Evolutionary conservation across 495 filamentous ascomycete genomes (phyloP), one percentile per base, ranked within the genome.

Genomic region (Podospora pseudopauciseta): DNA sequence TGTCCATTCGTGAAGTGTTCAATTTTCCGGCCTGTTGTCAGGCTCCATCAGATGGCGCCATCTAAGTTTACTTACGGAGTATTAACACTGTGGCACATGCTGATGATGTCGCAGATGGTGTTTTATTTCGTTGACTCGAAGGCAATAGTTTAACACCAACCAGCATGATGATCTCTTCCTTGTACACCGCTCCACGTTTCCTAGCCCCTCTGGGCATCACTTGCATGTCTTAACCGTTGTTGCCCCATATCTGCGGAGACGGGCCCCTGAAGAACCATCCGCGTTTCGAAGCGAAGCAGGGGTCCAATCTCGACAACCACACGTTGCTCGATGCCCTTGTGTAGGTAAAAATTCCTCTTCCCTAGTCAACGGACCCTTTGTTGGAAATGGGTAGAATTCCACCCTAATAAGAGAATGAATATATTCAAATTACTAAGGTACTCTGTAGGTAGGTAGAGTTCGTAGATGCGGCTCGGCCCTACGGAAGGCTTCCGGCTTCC

Each of bases 181-280:
- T 58, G 56, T 20, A 7, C 56, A 20, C 23, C 19, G 56, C 56
- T 58, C 56, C 56, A 58, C 23, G 56, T 58, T 58, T 20, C 56
- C 18, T 58, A 58, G 56, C 56, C 56, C 4, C 23, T 58, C 56
- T 20, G 23, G 56, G 56, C n/a, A 58, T 58, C n/a, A 58, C 56
- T 27, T 27, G 56, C 56, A 20, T 58, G 3, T 58, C n/a, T 27
- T 20, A 0, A 11, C 23, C n/a, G 56, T 20, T 58, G 19, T 9
- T 58, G 56, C 23, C 23, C 23, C n/a, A 18, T 27, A 20, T 58
- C 23, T 58, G 56, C 0, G 19, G 56, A 20, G 56, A 27, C 56
- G 56, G 23, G 19, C n/a, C 23, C 20, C 11, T n/a, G 56, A 11
- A 5, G 5, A 7, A 27, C 19, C 56, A 58, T 27, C n/a, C 56